A percentile compares a stretch with the other conserved stretches of the same genome.
These are phyloP conservation scores for Colletotrichum truncatum DNA, from an alignment of 2,329 filamentous ascomycete species.

Conservation along the genomic window DNA sequence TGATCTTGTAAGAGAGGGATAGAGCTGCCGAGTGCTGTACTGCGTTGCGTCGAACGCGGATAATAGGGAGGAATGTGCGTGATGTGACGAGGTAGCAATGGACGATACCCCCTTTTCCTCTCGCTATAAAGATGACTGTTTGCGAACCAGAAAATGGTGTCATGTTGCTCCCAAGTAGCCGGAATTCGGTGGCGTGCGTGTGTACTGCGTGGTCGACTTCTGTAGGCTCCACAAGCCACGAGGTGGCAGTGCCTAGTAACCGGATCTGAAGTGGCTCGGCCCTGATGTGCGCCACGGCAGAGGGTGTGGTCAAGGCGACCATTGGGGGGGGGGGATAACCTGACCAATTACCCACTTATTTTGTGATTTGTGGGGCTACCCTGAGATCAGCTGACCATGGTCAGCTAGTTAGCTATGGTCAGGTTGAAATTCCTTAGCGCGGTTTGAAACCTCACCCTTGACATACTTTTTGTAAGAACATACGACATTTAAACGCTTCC, in stretches of 20 bases:
- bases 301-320: no score
- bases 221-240: not conserved
- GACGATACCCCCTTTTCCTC: conserved; percentile 33
- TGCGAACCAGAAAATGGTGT: no score
- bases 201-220: not conserved
- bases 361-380: no score
- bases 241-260: not conserved
- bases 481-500: no score
- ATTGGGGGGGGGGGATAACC: no score
- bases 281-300: conserved; percentile 4
- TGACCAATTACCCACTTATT: no score
- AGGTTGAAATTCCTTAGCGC: no score
- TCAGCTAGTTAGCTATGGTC: no score
- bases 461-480: no score
- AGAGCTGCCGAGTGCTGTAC: conserved; percentile 11
- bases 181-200: not conserved
- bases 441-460: no score
- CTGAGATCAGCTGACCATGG: no score
- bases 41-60: not conserved
- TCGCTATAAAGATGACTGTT: not conserved
- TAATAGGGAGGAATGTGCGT: conserved; percentile 27
- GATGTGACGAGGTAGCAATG: conserved; percentile 30
- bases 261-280: not conserved
- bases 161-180: not conserved
- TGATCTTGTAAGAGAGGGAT: conserved; percentile 11